These are phyloP conservation scores for Aspergillus aculeatus DNA, from an alignment of 2,329 filamentous ascomycete genomes.

Conservation along the genomic window DNA sequence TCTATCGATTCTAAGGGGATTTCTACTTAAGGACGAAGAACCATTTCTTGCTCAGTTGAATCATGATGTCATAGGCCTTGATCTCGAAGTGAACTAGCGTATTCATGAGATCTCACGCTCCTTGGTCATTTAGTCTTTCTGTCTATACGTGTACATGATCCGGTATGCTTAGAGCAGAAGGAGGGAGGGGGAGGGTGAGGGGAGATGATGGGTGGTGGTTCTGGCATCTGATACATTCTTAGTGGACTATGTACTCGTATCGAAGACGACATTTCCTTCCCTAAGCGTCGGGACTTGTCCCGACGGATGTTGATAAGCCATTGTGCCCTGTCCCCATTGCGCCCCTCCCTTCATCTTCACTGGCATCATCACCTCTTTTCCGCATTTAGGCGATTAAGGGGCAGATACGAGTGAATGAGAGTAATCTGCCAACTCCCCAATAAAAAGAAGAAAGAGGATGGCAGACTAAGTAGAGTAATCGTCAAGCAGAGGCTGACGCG, in stretches of 20 bases:
- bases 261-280: neutral
- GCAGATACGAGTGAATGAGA: neutral
- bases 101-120: constrained; percentile 15
- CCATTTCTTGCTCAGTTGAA: neutral
- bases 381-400: neutral
- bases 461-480: neutral
- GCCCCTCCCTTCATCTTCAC: neutral
- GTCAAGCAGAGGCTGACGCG: constrained; percentile 13
- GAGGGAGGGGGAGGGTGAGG: too few species aligned
- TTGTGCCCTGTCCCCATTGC: neutral
- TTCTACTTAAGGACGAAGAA: neutral
- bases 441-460: neutral
- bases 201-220: neutral
- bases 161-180: constrained; percentile 18
- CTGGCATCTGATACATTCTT: constrained; percentile 23
- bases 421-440: neutral
- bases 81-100: neutral
- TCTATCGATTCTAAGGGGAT: neutral
- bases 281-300: neutral
- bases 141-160: constrained; percentile 11
- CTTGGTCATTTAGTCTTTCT: constrained; percentile 17
- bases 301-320: neutral
- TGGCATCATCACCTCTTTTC: neutral
- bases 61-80: constrained; percentile 16
- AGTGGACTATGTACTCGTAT: neutral